Percentiles rank a stretch among this genome's conserved stretches.
Conservation (phyloP, 768 basidiomycete species). For the Tricholoma sp. region DNA sequence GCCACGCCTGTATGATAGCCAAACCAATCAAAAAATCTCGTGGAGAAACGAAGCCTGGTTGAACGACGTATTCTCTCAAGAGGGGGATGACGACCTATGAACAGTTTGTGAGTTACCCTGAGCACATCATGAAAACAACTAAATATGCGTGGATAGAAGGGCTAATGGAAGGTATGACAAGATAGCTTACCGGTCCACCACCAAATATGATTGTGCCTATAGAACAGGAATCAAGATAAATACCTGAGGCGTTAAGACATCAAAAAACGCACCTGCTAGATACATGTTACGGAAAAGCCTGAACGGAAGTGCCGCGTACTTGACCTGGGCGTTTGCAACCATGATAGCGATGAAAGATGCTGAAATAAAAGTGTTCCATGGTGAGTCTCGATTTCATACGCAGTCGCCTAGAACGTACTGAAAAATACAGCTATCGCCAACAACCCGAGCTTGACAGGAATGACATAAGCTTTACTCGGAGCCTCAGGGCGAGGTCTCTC, state of each 20-base stretch:
- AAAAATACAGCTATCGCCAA: neutral
- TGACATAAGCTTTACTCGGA: neutral
- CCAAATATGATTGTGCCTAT: constrained; percentile 43
- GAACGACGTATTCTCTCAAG: constrained; percentile 45
- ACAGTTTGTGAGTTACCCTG: neutral
- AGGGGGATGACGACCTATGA: constrained; percentile 45
- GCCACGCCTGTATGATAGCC: constrained; percentile 43
- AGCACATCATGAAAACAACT: neutral
- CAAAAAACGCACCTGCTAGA: constrained; percentile 20
- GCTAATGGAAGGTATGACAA: neutral
- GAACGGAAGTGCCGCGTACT: neutral
- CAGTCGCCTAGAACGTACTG: neutral
- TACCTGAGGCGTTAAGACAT: neutral
- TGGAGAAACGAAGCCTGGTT: constrained; percentile 44
- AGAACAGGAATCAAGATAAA: neutral
- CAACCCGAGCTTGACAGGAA: neutral
- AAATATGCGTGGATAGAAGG: neutral
- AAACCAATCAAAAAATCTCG: constrained; percentile 52
- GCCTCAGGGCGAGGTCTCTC: neutral
- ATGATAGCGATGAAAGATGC: neutral
- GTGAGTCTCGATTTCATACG: neutral
- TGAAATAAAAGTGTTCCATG: neutral
- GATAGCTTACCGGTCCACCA: constrained; percentile 35
- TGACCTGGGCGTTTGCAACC: neutral
- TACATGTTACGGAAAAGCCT: constrained; percentile 41